phyloP scores from a whole-genome alignment of 2,329 filamentous ascomycete species.

The Penicillium sp. region DNA sequence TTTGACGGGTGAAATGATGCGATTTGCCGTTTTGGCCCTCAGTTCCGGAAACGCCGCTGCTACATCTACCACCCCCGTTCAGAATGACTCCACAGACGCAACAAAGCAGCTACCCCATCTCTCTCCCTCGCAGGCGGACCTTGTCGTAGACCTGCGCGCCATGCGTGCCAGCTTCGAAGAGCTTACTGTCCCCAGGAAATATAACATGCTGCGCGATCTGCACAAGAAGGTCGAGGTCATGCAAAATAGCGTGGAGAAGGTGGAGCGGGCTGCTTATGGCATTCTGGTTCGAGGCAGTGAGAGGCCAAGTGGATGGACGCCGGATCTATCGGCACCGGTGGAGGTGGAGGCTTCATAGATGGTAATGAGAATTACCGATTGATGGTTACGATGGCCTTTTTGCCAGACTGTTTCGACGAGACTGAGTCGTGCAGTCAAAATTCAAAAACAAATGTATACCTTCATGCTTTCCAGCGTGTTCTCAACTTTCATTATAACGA shows the following conservation, averaged over 20 bases:
- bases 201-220: slow-evolving; percentile 65
- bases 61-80: slow-evolving; percentile 21
- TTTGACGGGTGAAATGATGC: slow-evolving; percentile 94
- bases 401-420: not conserved
- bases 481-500: too few relatives aligned
- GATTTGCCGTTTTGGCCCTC: slow-evolving; percentile 87
- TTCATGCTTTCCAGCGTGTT: too few relatives aligned
- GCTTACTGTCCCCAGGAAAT: slow-evolving; percentile 61
- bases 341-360: slow-evolving; percentile 27
- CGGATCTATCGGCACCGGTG: slow-evolving; percentile 64
- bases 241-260: slow-evolving; percentile 87
- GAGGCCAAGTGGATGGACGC: slow-evolving; percentile 88
- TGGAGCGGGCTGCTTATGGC: slow-evolving; percentile 87
- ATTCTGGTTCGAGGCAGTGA: slow-evolving; percentile 86
- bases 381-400: not conserved
- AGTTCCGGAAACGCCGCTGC: slow-evolving; percentile 68
- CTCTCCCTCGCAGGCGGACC: slow-evolving; percentile 57
- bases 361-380: not conserved
- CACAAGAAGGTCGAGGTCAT: slow-evolving; percentile 84
- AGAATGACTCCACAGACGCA: not conserved
- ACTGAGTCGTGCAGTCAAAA: too few relatives aligned
- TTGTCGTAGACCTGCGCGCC: slow-evolving; percentile 79
- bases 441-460: too few relatives aligned
- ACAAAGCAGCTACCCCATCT: slow-evolving; percentile 23
- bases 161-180: slow-evolving; percentile 77